phyloP scores from a whole-genome alignment of 768 basidiomycete genomes.

The Boletus coccyginus region DNA sequence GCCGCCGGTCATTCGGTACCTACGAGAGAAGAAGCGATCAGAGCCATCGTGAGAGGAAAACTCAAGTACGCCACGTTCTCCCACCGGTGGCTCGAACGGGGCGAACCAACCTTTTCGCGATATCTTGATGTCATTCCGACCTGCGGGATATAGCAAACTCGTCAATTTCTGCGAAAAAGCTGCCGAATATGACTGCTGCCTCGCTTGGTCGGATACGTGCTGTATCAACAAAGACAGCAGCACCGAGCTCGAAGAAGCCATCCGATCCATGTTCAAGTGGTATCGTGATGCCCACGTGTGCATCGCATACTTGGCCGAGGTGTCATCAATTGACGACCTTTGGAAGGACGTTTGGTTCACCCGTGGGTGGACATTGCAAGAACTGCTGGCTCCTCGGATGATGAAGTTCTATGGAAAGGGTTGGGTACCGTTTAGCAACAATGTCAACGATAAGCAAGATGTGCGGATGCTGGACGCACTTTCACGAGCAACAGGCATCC shows the following conservation, averaged over 20 bases:
- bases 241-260: slow-evolving; percentile 33
- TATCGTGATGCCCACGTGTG: slow-evolving; percentile 28
- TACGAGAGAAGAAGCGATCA: slow-evolving; percentile 28
- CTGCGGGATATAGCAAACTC: slow-evolving; percentile 27
- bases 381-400: slow-evolving; percentile 25
- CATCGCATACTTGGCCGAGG: slow-evolving; percentile 32
- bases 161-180: slow-evolving; percentile 26
- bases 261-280: slow-evolving; percentile 36
- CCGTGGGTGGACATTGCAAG: slow-evolving; percentile 32
- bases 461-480: slow-evolving; percentile 19
- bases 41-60: slow-evolving; percentile 19
- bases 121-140: slow-evolving; percentile 27
- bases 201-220: slow-evolving; percentile 36
- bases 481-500: slow-evolving; percentile 27
- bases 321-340: slow-evolving; percentile 28
- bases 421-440: slow-evolving; percentile 24
- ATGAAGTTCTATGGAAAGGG: slow-evolving; percentile 33
- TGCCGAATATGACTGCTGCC: slow-evolving; percentile 23
- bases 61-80: slow-evolving; percentile 30
- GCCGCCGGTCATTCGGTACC: slow-evolving; percentile 23
- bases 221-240: slow-evolving; percentile 36
- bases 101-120: slow-evolving; percentile 31
- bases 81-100: slow-evolving; percentile 30
- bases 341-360: slow-evolving; percentile 30
- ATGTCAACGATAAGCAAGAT: slow-evolving; percentile 29